A percentile compares a stretch with the other conserved stretches of the same genome.
These are phyloP conservation scores for Cladorrhinum samala DNA, from an alignment of 495 filamentous ascomycete genomes.

Conservation along the genomic window DNA sequence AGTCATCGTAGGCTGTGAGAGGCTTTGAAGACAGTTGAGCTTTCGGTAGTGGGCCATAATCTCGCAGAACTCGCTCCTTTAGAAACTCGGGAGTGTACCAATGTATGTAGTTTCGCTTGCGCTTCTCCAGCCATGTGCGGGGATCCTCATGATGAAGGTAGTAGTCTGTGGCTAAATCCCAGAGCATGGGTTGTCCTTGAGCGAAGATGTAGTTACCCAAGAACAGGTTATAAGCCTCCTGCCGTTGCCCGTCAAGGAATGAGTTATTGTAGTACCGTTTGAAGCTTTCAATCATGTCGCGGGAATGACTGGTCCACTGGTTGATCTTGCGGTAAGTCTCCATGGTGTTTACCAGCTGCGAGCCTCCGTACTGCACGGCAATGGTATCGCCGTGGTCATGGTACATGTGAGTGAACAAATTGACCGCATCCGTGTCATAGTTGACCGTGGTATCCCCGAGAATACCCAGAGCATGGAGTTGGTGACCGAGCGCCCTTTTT, in stretches of 20 bases:
- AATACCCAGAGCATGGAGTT: slow-evolving; percentile 87
- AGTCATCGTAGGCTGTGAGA: slow-evolving; percentile 76
- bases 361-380: slow-evolving; percentile 95
- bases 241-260: slow-evolving; percentile 89
- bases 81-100: slow-evolving; percentile 85
- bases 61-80: slow-evolving; percentile 50
- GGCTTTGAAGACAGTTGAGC: slow-evolving; percentile 44
- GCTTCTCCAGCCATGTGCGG: slow-evolving; percentile 58
- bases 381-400: slow-evolving; percentile 97
- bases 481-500: slow-evolving; percentile 87
- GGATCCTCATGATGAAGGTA: slow-evolving; percentile 92
- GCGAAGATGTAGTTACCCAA: slow-evolving; percentile 92
- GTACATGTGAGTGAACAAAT: slow-evolving; percentile 95
- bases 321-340: slow-evolving; percentile 98
- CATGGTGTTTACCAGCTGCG: slow-evolving; percentile 97
- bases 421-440: slow-evolving; percentile 92
- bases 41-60: slow-evolving; percentile 34
- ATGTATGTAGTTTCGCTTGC: slow-evolving; percentile 61
- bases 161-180: slow-evolving; percentile 94
- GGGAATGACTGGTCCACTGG: slow-evolving; percentile 94
- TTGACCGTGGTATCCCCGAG: slow-evolving; percentile 72
- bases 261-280: slow-evolving; percentile 99
- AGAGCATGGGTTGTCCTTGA: slow-evolving; percentile 91
- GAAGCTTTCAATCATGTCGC: slow-evolving; percentile 99
- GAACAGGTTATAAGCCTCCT: slow-evolving; percentile 97